Evolutionary conservation across 441 rosid genomes (phyloP), one percentile per base, ranked within the genome.

Genomic region (Pelargonium myrrhifolium): DNA sequence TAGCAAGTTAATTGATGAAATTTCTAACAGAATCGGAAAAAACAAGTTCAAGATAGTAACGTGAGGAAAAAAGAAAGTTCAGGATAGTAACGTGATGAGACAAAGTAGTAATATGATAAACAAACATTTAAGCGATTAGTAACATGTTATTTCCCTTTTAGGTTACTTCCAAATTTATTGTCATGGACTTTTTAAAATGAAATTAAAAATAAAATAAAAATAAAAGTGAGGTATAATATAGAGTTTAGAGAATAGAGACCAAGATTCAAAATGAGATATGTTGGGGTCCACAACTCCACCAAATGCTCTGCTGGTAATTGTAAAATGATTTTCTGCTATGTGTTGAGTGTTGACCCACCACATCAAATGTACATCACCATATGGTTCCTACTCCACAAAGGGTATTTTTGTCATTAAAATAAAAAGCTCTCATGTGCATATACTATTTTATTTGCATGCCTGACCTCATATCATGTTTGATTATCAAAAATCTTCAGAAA

Each of bases 251-350:
- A 15, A 14, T 31, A 18, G 37, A 59, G 65, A 70, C 67, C 75
- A 67, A 63, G 49, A 69, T 78, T 76, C 71, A 64, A 61, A 62
- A 47, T 11, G 26, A 51, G 14, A 51, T 17, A 64, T 5, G 21
- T 31, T 63, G 55, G 75, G 67, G 6, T 73, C 76, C 71, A 64
- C 62, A 53, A 62, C 43, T 39, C 75, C 75, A 71, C 70, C 69
- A 62, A 66, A 35, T 24, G 64, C 10, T 39, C 15, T 67, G 55
- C 4, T 12, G 14, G 45, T 65, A 39, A 11, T 18, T 45, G n/a
- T 9, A 10, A 65, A 20, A 42, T 14, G 65, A 66, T 51, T 65
- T 72, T 69, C 60, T 55, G 15, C 14, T 18, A 39, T 39, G 31
- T 39, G 68, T 39, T 61, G 39, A 62, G n/a, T n/a, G n/a, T n/a